Evolutionary conservation across 2,329 filamentous ascomycete genomes (phyloP), one percentile per base, ranked within the genome.

Genomic region (Monilinia laxa): DNA sequence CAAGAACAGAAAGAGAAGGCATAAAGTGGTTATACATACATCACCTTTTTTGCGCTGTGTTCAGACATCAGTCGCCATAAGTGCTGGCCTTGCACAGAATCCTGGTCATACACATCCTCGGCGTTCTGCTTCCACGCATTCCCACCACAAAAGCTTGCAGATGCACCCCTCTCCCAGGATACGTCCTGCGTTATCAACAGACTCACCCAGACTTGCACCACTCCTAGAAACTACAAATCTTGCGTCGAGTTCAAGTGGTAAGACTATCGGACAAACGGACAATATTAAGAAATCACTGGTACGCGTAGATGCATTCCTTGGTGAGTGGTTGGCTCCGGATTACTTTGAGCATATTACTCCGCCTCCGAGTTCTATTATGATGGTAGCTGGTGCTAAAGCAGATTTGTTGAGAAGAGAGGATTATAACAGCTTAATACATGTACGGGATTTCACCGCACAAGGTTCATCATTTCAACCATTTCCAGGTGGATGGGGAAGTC

Each of bases 21-120:
- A 91, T 79, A 91, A 90, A 75, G 84, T 98, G 67, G 85, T 96
- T 72, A 87, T 99, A 67, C 94, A 99, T 79, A 91, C 87, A 70
- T 98, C 94, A n/a, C 95, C 95, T 0, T 99, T 94, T 75, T 81
- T 97, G 64, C 87, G 95, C 78, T 99, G 95, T 77, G 84, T 97
- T 18, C 94, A 99, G 78, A 97, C 94, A 0, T 92, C 93, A 16
- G 87, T 97, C 62, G 93, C 89, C 40, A 92, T 98, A 75, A 90
- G 90, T 74, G 89, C 94, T 7, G 94, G 94, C 35, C 87, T 98
- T 58, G 89, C 90, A 10, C 87, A 92, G 72, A 87, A 84, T 76
- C 66, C 79, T 75, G 73, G 70, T 71, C 71, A 67, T 72, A 70
- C 70, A 69, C 67, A 66, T 73, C 63, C 70, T 76, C 79, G 58